Evolutionary conservation across 2,329 filamentous ascomycete genomes (phyloP).

Genomic region (Trichoderma sp.): DNA sequence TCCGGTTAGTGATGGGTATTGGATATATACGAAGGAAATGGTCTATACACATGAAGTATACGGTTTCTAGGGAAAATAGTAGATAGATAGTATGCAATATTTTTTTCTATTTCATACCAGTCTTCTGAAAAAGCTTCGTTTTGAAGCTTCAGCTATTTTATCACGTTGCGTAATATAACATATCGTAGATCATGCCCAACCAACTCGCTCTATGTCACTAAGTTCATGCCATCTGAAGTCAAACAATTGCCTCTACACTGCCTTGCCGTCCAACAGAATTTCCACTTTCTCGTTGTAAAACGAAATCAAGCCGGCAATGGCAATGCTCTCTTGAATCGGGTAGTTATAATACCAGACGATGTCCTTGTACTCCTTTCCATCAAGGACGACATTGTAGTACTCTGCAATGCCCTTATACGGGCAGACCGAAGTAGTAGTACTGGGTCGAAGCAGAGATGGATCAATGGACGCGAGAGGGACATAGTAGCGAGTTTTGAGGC

Average conservation of each 20-base stretch:
- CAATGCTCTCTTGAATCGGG: slow-evolving; percentile 60
- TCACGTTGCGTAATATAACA: neutral
- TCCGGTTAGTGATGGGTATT: neutral
- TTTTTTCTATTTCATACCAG: neutral
- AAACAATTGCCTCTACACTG: slow-evolving; percentile 39
- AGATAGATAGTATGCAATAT: neutral
- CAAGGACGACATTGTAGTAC: slow-evolving; percentile 61
- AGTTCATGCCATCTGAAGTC: neutral
- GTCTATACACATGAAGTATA: neutral
- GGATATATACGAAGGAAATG: neutral
- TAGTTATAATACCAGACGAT: slow-evolving; percentile 66
- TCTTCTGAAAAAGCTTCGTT: neutral
- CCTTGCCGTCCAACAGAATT: slow-evolving; percentile 58
- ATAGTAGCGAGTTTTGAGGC: slow-evolving; percentile 63
- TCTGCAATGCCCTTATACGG: slow-evolving; percentile 70
- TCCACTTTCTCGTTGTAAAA: slow-evolving; percentile 73
- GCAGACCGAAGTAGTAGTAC: slow-evolving; percentile 59
- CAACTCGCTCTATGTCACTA: neutral
- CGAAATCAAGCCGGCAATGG: slow-evolving; percentile 60
- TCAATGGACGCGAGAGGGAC: slow-evolving; percentile 57
- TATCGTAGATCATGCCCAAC: neutral
- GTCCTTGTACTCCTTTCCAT: slow-evolving; percentile 51
- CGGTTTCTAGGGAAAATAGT: neutral
- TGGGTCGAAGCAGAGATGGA: slow-evolving; percentile 50
- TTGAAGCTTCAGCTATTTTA: neutral